Base-by-base conservation (phyloP, 768 basidiomycete genomes). In the Filobasidium wieringae region DNA sequence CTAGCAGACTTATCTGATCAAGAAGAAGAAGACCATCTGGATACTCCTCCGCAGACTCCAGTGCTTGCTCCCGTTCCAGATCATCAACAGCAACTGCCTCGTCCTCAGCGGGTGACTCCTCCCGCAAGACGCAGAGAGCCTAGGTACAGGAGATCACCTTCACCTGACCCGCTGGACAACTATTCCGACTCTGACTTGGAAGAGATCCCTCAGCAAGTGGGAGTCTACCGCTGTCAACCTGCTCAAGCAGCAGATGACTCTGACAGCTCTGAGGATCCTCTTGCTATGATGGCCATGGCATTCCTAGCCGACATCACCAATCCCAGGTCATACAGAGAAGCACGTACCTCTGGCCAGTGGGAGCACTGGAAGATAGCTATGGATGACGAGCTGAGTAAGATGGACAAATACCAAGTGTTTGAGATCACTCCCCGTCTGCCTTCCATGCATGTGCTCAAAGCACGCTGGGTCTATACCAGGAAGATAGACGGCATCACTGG, bases 401-500 rank as follows among this genome's bases (percentile, higher is more conserved):
- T 53, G 52, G 31, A 36, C 19, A 24, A 53, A 19, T 53, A 53
- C 31, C 32, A 32, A 14, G 52, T 53, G 8, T 53, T 30, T 30
- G 41, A 47, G 22, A 7, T 31, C 6, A 31, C 29, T 12, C 17
- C 8, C 1, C 31, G 31, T 7, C n/a, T 19, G 2, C 2, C 2
- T 5, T 8, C 14, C 31, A 52, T 52, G 51, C 51, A n/a, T n/a
- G n/a, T n/a, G n/a, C 22, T 54, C 33, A 8, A 6, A 27, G 53
- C 53, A 1, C 19, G 37, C 7, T 54, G 53, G 53, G 53, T 54
- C 12, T 54, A 26, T 19, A 54, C 53, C 2, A 2, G 53, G 4
- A 54, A 54, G 19, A 14, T 54, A 4, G 53, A 54, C n/a, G 53
- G 53, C 4, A 27, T 37, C 22, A 54, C 53, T 4, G 78, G 77